These are phyloP conservation scores for Flaveria linearis DNA, from an alignment of 129 eudicot genomes.

Conservation along the genomic window DNA sequence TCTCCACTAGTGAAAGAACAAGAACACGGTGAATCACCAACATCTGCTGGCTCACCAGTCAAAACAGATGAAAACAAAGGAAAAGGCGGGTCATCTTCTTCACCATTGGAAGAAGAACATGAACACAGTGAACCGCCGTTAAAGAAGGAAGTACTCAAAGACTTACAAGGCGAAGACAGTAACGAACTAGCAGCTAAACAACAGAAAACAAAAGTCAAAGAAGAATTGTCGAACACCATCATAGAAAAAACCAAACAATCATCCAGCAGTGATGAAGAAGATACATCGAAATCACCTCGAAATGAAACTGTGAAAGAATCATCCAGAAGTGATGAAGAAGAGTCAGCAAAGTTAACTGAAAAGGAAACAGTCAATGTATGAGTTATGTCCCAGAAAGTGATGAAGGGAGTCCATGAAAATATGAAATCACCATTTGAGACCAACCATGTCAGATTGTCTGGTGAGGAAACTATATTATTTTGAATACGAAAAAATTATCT, in stretches of 20 bases:
- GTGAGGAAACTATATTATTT: not conserved
- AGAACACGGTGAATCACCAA: not conserved
- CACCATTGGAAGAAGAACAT: slow-evolving; percentile 12
- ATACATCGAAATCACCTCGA: not conserved
- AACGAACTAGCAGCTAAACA: slow-evolving; percentile 17
- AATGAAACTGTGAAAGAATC: not conserved
- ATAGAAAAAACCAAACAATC: slow-evolving; percentile 6
- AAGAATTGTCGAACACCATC: not conserved
- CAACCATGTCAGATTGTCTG: not conserved
- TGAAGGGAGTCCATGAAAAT: not conserved
- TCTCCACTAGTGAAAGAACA: not conserved
- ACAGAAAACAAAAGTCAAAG: slow-evolving; percentile 6
- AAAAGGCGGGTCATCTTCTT: not conserved
- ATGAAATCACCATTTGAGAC: not conserved
- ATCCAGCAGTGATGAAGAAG: slow-evolving; percentile 13
- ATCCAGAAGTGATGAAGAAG: slow-evolving; percentile 5
- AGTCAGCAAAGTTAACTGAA: not conserved
- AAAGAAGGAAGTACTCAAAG: slow-evolving; percentile 2
- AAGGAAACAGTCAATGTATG: not conserved
- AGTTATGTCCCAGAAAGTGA: not conserved
- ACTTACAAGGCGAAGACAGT: slow-evolving; percentile 10
- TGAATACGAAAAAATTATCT: not conserved
- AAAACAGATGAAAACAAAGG: slow-evolving; percentile 27
- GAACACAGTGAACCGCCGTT: too few species aligned
- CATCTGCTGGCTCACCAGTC: slow-evolving; percentile 13